Base-by-base conservation (phyloP, 768 basidiomycete species). In the Russula sp. region DNA sequence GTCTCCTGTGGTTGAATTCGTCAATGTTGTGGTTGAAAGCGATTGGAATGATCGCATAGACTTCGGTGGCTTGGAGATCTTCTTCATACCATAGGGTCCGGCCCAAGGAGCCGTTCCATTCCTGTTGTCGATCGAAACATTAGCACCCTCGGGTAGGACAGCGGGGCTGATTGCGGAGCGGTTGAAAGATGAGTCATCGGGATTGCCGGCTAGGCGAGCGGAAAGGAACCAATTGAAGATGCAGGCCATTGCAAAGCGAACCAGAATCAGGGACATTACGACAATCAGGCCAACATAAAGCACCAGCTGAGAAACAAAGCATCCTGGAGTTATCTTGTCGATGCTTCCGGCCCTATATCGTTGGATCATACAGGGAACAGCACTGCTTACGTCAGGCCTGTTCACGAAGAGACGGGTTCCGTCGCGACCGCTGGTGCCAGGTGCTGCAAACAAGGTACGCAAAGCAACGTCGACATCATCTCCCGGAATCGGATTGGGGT, bases 151-250 rank as follows among this genome's bases (percentile, higher is more conserved):
- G 3, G 96, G 96, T 83, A 99, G 83, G 62, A 99, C 96, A 1
- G 92, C 90, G 18, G 96, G 96, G 69, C 90, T 93, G 71, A 99
- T 91, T 54, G 85, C 96, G 14, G 86, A 83, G 47, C 92, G 81
- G 65, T 87, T 85, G 39, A 98, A 79, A 55, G 91, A 81, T 61
- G 80, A 81, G 63, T 73, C 84, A 63, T 81, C 81, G 0, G 91
- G 91, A 29, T 91, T 84, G 11, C 85, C 84, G 18, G 93, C 88
- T 38, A 98, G 81, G 58, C 81, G 81, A 8, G 82, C 83, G 10
- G 94, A 95, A 52, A 98, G 76, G 77, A 92, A 96, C 97, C 97
- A 99, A 69, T 85, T 93, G 81, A 98, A 99, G 45, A 96, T 73
- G 72, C 92, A 92, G 0, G 97, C 97, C 96, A 99, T 98, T 68